phyloP scores from a whole-genome alignment of 2,329 filamentous ascomycete genomes.

The Botrytis tulipae region DNA sequence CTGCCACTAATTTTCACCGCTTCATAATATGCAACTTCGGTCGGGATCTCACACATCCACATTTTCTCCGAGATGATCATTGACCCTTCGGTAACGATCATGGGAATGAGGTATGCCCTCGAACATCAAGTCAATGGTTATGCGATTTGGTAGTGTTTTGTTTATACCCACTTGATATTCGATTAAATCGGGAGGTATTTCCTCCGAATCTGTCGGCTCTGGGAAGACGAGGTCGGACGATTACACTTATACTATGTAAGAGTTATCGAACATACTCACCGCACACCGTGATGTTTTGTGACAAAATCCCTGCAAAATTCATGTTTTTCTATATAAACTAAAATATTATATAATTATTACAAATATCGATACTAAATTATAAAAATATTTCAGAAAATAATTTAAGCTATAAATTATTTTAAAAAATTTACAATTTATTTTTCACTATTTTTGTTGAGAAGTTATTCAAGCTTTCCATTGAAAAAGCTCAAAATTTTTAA shows the following conservation, averaged over 20 bases:
- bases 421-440: too few species aligned
- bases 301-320: too few species aligned
- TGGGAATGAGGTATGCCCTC: neutral
- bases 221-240: neutral
- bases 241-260: neutral
- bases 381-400: too few species aligned
- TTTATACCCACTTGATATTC: neutral
- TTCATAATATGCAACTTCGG: neutral
- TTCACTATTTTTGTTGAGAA: too few species aligned
- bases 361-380: too few species aligned
- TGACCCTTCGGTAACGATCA: neutral
- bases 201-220: neutral
- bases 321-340: too few species aligned
- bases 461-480: too few species aligned
- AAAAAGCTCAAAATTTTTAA: too few species aligned
- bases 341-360: too few species aligned
- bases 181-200: neutral
- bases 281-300: too few species aligned
- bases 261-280: too few species aligned
- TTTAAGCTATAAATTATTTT: too few species aligned
- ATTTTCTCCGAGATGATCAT: neutral
- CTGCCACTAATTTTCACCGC: conserved; percentile 9
- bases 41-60: neutral
- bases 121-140: neutral
- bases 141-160: neutral